Base-by-base conservation (phyloP, 257 asterid genomes). In the Ehretia macrophylla region DNA sequence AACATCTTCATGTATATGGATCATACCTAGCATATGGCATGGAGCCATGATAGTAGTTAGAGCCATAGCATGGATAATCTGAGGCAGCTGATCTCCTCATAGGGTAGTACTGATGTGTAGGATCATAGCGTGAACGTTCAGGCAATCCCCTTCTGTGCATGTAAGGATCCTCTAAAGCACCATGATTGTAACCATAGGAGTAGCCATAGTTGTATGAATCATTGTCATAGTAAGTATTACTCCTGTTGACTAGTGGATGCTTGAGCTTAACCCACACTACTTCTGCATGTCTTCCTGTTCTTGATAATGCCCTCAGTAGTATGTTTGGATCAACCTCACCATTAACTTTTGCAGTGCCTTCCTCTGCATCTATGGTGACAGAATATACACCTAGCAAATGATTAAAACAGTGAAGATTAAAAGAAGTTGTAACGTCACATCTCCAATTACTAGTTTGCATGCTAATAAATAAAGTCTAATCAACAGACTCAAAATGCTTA, bases 311-410 rank as follows among this genome's bases (percentile, higher is more conserved):
- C 47, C 38, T 49, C 58, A 78, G 9, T 5, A 85, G 79, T 10
- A 72, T 8, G 74, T 80, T 75, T 5, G 84, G 94, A 4, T 80
- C 83, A 8, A 82, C 85, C 63, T 79, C 67, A 0, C 77, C 94
- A 8, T 35, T 63, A 17, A 80, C 59, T 46, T 46, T 54, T 0
- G 59, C 72, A 9, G 63, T 5, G 8, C 89, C 87, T 53, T 66
- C 68, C 17, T 73, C 74, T 16, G 76, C 65, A 62, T 74, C 78
- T n/a, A 80, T 72, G 16, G 60, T 68, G 9, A 83, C 66, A 14
- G 77, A 59, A n/a, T 80, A 85, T 11, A 51, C 53, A 10, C 94
- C 87, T 84, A 63, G 23, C 17, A 51, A 17, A 19, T 16, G 10
- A 50, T 50, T 16, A 11, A 17, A 50, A 46, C 17, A n/a, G 6